A percentile compares a stretch with the other conserved stretches of the same genome.
phyloP scores from a whole-genome alignment of 2,329 filamentous ascomycete genomes.

The Elsinoe australis region DNA sequence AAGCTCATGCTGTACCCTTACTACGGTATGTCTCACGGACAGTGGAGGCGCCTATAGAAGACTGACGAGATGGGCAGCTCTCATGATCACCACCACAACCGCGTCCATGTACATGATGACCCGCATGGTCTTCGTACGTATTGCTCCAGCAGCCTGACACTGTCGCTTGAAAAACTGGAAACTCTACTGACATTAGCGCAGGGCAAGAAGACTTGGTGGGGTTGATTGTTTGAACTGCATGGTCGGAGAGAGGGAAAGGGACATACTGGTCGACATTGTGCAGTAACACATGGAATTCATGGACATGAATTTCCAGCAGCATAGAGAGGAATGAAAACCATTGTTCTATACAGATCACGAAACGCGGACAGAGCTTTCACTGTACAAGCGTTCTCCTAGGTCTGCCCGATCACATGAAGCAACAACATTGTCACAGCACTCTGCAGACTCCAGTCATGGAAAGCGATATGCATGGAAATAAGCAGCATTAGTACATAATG shows the following conservation, averaged over 20 bases:
- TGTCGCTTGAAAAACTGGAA: too few relatives aligned
- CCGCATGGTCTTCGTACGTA: constrained; percentile 54
- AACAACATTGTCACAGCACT: too few relatives aligned
- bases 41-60: constrained; percentile 43
- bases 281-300: background rate
- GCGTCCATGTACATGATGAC: constrained; percentile 61
- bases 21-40: constrained; percentile 37
- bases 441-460: too few relatives aligned
- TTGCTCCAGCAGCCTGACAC: background rate
- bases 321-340: too few relatives aligned
- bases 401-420: too few relatives aligned
- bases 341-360: too few relatives aligned
- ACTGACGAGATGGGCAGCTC: constrained; percentile 43
- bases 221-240: background rate
- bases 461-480: too few relatives aligned
- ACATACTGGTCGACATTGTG: background rate
- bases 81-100: constrained; percentile 33
- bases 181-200: constrained; percentile 21
- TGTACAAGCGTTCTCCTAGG: too few relatives aligned
- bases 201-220: constrained; percentile 71
- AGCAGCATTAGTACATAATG: too few relatives aligned
- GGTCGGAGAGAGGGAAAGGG: background rate
- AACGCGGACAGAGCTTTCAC: too few relatives aligned
- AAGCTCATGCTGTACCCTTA: constrained; percentile 60
- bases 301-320: too few relatives aligned